phyloP scores from a whole-genome alignment of 192 early-diverging fungal genomes.

The Mortierella antarctica region DNA sequence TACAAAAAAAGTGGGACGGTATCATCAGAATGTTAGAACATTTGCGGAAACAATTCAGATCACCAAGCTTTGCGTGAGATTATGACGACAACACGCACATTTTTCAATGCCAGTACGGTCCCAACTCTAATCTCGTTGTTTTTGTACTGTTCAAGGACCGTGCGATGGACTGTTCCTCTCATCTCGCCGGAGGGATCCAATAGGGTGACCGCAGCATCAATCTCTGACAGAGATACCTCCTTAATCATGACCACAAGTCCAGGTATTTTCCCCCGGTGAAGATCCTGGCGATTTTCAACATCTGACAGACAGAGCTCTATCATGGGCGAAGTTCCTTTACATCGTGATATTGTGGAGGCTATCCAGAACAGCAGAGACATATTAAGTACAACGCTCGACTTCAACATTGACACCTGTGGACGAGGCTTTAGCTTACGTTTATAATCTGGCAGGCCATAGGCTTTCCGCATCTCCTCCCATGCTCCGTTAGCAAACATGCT shows the following conservation, averaged over 20 bases:
- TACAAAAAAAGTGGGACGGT: neutral
- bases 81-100: conserved; percentile 8
- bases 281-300: conserved; percentile 20
- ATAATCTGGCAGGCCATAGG: conserved; percentile 20
- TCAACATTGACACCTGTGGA: neutral
- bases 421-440: conserved; percentile 15
- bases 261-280: conserved; percentile 24
- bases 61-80: neutral
- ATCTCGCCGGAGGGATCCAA: conserved; percentile 50
- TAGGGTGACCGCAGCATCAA: conserved; percentile 39
- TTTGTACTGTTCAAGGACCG: conserved; percentile 39
- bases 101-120: conserved; percentile 33
- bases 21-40: neutral
- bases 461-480: conserved; percentile 37
- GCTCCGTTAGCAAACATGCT: conserved; percentile 32
- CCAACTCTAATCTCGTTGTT: conserved; percentile 49
- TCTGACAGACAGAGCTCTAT: conserved; percentile 22
- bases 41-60: neutral
- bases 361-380: neutral
- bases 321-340: conserved; percentile 14
- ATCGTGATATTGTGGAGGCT: conserved; percentile 25
- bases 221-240: conserved; percentile 29
- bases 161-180: conserved; percentile 33
- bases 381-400: neutral
- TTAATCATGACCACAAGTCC: conserved; percentile 37